A percentile compares a stretch with the other conserved stretches of the same genome.
Conservation (phyloP, 805 yeast genomes). For the Saturnispora ahearnii region DNA sequence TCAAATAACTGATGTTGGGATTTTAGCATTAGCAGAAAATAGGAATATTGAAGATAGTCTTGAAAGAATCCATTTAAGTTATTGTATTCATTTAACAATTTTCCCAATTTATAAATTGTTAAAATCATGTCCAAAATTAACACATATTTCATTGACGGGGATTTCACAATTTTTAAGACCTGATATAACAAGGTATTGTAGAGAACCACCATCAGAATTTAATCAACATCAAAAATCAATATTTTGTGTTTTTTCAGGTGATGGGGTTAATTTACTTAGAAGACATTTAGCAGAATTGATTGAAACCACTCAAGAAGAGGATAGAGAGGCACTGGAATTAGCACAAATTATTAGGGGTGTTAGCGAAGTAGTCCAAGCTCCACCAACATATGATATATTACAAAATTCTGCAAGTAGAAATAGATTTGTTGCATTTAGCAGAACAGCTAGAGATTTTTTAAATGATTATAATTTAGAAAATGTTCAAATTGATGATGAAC, state of each 20-base stretch:
- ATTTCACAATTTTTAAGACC: conserved; percentile 79
- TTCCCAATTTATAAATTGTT: conserved; percentile 70
- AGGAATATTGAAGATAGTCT: conserved; percentile 63
- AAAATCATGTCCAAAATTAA: conserved; percentile 73
- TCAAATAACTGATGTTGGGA: conserved; percentile 79
- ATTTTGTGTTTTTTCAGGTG: conserved; percentile 91
- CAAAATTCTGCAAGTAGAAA: conserved; percentile 18
- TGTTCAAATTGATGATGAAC: conserved; percentile 18
- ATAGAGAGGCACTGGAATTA: conserved; percentile 25
- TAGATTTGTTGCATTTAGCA: conserved; percentile 23
- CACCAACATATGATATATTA: conserved; percentile 8
- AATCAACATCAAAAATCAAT: conserved; percentile 74
- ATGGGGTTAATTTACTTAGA: conserved; percentile 72
- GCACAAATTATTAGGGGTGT: conserved; percentile 23
- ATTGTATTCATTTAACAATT: conserved; percentile 72
- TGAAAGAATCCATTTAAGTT: conserved; percentile 88
- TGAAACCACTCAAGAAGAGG: conserved; percentile 27
- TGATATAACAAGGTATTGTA: conserved; percentile 78
- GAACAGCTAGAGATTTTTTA: conserved; percentile 22
- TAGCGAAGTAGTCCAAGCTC: conserved; percentile 15
- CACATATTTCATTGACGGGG: conserved; percentile 89
- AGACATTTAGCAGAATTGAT: conserved; percentile 43
- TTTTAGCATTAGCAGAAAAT: conserved; percentile 50
- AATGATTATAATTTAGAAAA: conserved; percentile 23
- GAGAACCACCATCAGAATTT: conserved; percentile 89